Conservation (phyloP, 768 basidiomycete genomes). For the Auricularia sp. region DNA sequence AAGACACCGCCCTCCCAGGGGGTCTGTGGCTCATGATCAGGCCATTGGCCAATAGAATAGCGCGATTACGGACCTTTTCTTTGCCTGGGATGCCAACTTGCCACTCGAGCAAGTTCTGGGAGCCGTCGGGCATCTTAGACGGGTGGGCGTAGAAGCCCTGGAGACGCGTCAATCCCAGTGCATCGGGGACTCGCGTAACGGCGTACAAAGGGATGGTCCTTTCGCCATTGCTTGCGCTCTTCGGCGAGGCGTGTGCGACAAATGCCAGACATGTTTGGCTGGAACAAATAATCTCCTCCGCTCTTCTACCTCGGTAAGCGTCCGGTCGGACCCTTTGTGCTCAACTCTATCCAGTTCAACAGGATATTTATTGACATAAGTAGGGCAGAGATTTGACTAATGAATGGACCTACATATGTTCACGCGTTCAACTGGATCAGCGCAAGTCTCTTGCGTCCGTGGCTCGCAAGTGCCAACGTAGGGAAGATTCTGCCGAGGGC, state of each 20-base stretch:
- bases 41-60: constrained; percentile 8
- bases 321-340: background rate
- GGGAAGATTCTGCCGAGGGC: no score
- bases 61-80: constrained; percentile 48
- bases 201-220: constrained; percentile 96
- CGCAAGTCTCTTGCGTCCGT: no score
- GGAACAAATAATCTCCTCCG: background rate
- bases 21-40: constrained; percentile 45
- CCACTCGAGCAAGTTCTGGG: constrained; percentile 96
- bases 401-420: no score
- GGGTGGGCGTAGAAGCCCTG: constrained; percentile 98
- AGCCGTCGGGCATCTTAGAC: constrained; percentile 78
- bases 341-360: no score
- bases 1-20: constrained; percentile 95
- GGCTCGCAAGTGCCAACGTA: no score
- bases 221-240: constrained; percentile 98
- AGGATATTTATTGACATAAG: no score
- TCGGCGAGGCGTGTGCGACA: constrained; percentile 88
- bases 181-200: constrained; percentile 3
- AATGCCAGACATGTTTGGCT: constrained; percentile 61
- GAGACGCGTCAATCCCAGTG: background rate
- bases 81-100: constrained; percentile 99
- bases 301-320: no score
- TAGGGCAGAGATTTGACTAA: no score
- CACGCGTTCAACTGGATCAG: no score